These are phyloP conservation scores for Peterozyma toletana DNA, from an alignment of 805 yeast species.

Conservation along the genomic window DNA sequence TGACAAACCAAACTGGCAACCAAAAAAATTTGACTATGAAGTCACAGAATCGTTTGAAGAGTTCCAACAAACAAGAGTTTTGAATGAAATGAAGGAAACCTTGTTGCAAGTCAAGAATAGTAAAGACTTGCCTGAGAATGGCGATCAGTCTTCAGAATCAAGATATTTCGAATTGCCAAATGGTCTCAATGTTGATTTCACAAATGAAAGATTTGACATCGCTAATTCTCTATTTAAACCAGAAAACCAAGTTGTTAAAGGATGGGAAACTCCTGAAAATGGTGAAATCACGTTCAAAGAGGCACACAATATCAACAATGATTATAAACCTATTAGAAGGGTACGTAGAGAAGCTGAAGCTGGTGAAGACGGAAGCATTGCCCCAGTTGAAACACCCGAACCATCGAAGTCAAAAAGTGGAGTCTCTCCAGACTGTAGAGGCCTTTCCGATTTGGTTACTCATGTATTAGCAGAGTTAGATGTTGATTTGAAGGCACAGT, in stretches of 20 bases:
- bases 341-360: slow-evolving; percentile 7
- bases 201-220: slow-evolving; percentile 50
- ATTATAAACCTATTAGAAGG: slow-evolving; percentile 10
- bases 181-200: slow-evolving; percentile 60
- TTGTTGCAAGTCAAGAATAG: slow-evolving; percentile 37
- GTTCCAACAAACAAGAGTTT: slow-evolving; percentile 46
- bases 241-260: slow-evolving; percentile 21
- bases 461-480: slow-evolving; percentile 56
- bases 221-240: slow-evolving; percentile 76
- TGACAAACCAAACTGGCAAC: slow-evolving; percentile 18
- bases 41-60: slow-evolving; percentile 45
- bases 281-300: slow-evolving; percentile 38
- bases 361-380: background rate
- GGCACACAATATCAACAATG: slow-evolving; percentile 8
- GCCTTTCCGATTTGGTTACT: slow-evolving; percentile 54
- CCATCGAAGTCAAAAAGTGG: slow-evolving; percentile 1
- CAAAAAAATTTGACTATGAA: slow-evolving; percentile 23
- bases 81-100: slow-evolving; percentile 74
- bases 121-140: slow-evolving; percentile 16
- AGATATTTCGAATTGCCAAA: slow-evolving; percentile 70
- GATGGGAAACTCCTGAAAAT: slow-evolving; percentile 32
- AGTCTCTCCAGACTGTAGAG: slow-evolving; percentile 20
- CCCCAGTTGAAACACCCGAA: background rate
- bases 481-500: slow-evolving; percentile 75
- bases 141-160: slow-evolving; percentile 20